These are phyloP conservation scores for Letharia columbiana DNA, from an alignment of 495 filamentous ascomycete genomes.

Conservation along the genomic window DNA sequence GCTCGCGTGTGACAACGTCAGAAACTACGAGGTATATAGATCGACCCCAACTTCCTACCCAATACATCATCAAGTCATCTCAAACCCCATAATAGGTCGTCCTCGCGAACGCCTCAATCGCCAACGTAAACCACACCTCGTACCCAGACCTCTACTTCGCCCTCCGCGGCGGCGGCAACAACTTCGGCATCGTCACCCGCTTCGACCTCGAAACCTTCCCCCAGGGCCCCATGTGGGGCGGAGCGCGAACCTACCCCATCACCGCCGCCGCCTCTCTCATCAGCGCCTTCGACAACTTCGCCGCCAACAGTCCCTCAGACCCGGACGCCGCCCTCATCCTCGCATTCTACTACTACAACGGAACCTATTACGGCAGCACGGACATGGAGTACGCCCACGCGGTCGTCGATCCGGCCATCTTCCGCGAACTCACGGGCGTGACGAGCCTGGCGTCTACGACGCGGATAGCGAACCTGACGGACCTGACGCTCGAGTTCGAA, in stretches of 20 bases:
- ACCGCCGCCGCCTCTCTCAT: slow-evolving; percentile 18
- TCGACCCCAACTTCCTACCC: too few species aligned
- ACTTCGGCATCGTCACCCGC: slow-evolving; percentile 44
- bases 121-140: slow-evolving; percentile 32
- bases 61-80: neutral
- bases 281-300: slow-evolving; percentile 35
- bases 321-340: slow-evolving; percentile 41
- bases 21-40: slow-evolving; percentile 36
- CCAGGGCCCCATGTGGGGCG: slow-evolving; percentile 35
- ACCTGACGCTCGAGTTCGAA: slow-evolving; percentile 39
- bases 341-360: slow-evolving; percentile 32
- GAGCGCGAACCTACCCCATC: slow-evolving; percentile 19
- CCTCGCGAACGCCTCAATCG: slow-evolving; percentile 35
- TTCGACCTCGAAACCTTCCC: slow-evolving; percentile 37
- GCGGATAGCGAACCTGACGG: slow-evolving; percentile 36
- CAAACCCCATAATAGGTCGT: slow-evolving; percentile 25
- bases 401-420: slow-evolving; percentile 35
- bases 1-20: slow-evolving; percentile 43
- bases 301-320: slow-evolving; percentile 31
- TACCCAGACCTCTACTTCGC: slow-evolving; percentile 44
- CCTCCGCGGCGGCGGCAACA: slow-evolving; percentile 36
- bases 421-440: slow-evolving; percentile 35
- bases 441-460: slow-evolving; percentile 32
- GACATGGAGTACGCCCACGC: slow-evolving; percentile 38
- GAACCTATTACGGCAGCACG: slow-evolving; percentile 29